Base-by-base conservation (phyloP, 345 rosid species). In the Bruguiera sexangula region DNA sequence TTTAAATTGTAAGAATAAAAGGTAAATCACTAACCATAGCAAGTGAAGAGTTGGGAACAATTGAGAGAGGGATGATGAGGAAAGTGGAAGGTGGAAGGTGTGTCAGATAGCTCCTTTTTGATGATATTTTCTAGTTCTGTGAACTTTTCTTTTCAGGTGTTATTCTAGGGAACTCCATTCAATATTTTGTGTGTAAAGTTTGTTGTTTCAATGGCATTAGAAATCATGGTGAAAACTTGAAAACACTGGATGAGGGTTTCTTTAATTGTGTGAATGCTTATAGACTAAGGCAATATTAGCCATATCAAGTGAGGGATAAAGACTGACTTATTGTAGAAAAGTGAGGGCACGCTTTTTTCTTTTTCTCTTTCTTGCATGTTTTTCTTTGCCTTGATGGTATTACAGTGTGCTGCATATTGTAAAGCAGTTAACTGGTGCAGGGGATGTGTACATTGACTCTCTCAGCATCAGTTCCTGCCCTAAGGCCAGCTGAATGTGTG, bases 361-460 rank as follows among this genome's bases (percentile, higher is more conserved):
- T 3, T 48, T 18, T 51, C 31, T 62, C 34, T 65, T 51, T 11
- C n/a, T 19, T 63, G 16, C 20, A 15, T 60, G 27, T 63, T 55
- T 19, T 64, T 48, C 58, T 11, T 39, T 24, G 13, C 37, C 9
- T 54, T 21, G 30, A 26, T 22, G 19, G 7, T 36, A 55, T 30
- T 36, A 34, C 55, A 34, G 65, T 21, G 36, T 63, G 55, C 20
- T 68, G 8, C 51, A 29, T 81, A 69, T 75, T 59, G 22, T 26
- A 8, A 34, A 51, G 32, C 76, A 56, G 6, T 51, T 64, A 18
- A 62, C 72, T 69, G 71, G 56, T 74, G 27, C 60, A 95, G 99
- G 99, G 99, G 51, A 91, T 94, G 96, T 80, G 88, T 34, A 80
- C 87, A 0, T 55, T 94, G 77, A 89, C 96, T 26, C 93, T 94